These are phyloP conservation scores for Candida sojae DNA, from an alignment of 1,139 yeast species.

Conservation along the genomic window DNA sequence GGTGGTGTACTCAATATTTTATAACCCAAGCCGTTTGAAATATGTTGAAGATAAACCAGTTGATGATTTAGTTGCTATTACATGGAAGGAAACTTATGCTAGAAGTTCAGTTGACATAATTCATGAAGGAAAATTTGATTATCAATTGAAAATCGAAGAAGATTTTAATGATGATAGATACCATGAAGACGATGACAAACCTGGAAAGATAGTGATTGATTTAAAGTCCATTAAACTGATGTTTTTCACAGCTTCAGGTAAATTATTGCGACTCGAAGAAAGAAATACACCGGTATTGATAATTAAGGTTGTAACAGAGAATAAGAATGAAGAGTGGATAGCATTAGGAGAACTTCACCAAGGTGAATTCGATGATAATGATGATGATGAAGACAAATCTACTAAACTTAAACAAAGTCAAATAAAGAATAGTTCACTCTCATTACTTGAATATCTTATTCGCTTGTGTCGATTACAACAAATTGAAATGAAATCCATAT, in stretches of 20 bases:
- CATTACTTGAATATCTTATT: slow-evolving; percentile 66
- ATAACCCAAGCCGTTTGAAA: slow-evolving; percentile 53
- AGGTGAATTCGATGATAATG: slow-evolving; percentile 31
- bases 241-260: slow-evolving; percentile 76
- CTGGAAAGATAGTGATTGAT: slow-evolving; percentile 35
- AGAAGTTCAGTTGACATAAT: slow-evolving; percentile 49
- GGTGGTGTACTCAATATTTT: slow-evolving; percentile 65
- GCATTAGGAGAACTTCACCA: slow-evolving; percentile 50
- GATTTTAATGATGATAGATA: slow-evolving; percentile 73
- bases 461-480: slow-evolving; percentile 64
- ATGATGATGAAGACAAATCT: slow-evolving; percentile 25
- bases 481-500: slow-evolving; percentile 56
- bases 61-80: slow-evolving; percentile 41
- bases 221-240: slow-evolving; percentile 50
- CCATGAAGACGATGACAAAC: slow-evolving; percentile 55
- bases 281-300: slow-evolving; percentile 70
- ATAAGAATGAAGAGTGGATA: slow-evolving; percentile 45
- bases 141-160: slow-evolving; percentile 54
- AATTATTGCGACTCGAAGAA: slow-evolving; percentile 63
- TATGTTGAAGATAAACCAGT: slow-evolving; percentile 25
- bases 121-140: slow-evolving; percentile 27
- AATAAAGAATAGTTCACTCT: slow-evolving; percentile 35
- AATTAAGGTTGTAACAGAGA: slow-evolving; percentile 39
- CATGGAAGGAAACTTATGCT: slow-evolving; percentile 78
- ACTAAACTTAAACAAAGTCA: slow-evolving; percentile 15